phyloP scores from a whole-genome alignment of 1,284 basidiomycete species.

The Microbotryum silenes-acaulis region DNA sequence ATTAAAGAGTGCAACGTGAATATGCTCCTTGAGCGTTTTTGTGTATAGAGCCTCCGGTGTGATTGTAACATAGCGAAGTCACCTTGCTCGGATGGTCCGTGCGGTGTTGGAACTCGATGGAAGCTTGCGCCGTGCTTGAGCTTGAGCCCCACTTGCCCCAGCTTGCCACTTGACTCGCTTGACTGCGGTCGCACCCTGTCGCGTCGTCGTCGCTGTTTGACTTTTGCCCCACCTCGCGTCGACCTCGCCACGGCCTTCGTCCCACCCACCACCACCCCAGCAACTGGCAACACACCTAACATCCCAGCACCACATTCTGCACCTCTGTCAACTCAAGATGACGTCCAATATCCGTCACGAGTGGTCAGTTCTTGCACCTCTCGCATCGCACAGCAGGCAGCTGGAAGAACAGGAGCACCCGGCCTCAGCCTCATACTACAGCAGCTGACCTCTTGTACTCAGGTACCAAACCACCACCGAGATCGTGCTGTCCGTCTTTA shows the following conservation, averaged over 20 bases:
- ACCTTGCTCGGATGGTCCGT: too few species aligned
- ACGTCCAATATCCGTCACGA: slow-evolving; percentile 29
- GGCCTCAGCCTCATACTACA: background rate
- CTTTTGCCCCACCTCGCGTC: background rate
- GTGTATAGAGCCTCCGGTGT: too few species aligned
- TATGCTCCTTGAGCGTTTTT: too few species aligned
- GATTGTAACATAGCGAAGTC: too few species aligned
- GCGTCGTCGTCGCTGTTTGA: background rate
- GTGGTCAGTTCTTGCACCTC: slow-evolving; percentile 14
- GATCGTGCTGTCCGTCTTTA: slow-evolving; percentile 34
- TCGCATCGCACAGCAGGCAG: background rate
- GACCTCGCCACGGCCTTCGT: too few species aligned
- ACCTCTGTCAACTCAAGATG: background rate
- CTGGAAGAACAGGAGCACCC: background rate
- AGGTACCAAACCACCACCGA: slow-evolving; percentile 35
- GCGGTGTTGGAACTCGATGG: too few species aligned
- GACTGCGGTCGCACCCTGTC: too few species aligned
- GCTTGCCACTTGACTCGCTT: too few species aligned
- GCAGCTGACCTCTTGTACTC: background rate
- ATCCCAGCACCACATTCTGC: background rate
- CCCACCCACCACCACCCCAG: too few species aligned
- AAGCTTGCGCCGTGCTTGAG: too few species aligned
- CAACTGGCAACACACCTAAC: too few species aligned
- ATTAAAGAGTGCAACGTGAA: background rate
- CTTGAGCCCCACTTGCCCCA: too few species aligned